Conservation (phyloP, 495 filamentous ascomycete species). For the Talaromyces stipitatus region DNA sequence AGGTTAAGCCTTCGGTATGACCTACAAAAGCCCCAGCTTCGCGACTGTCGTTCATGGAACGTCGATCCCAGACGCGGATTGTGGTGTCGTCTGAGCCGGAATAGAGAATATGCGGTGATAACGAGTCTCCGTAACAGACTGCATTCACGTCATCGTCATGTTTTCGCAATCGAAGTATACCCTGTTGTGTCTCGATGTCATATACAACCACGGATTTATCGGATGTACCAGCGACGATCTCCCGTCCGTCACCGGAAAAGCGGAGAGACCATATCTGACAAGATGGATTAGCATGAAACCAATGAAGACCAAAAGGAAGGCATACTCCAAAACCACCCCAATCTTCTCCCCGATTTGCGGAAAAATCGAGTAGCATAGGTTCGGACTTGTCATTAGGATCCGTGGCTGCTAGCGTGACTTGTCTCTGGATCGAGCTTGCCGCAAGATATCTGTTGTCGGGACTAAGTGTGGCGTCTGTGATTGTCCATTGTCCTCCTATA, state of each 20-base stretch:
- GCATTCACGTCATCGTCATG: slow-evolving; percentile 92
- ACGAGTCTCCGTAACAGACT: slow-evolving; percentile 86
- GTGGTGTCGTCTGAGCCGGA: slow-evolving; percentile 76
- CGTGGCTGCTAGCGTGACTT: slow-evolving; percentile 79
- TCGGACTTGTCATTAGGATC: slow-evolving; percentile 74
- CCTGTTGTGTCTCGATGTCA: slow-evolving; percentile 71
- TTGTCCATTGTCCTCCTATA: slow-evolving; percentile 79
- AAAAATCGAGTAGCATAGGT: slow-evolving; percentile 67
- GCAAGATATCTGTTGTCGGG: slow-evolving; percentile 89
- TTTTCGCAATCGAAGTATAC: slow-evolving; percentile 66
- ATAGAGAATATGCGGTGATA: slow-evolving; percentile 90
- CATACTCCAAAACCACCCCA: slow-evolving; percentile 44
- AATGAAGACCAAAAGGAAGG: slow-evolving; percentile 10
- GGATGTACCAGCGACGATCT: slow-evolving; percentile 83
- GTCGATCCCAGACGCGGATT: slow-evolving; percentile 88
- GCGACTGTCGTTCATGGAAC: slow-evolving; percentile 78
- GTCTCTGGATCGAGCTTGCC: slow-evolving; percentile 75
- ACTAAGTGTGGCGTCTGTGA: slow-evolving; percentile 87
- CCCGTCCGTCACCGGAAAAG: slow-evolving; percentile 87
- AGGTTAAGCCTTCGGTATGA: slow-evolving; percentile 90
- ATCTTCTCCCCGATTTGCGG: slow-evolving; percentile 31
- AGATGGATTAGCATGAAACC: background rate
- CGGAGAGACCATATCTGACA: slow-evolving; percentile 80
- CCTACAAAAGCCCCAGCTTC: slow-evolving; percentile 90
- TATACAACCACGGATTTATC: slow-evolving; percentile 81